phyloP scores from a whole-genome alignment of 768 basidiomycete genomes.

The Amanita exitialis region DNA sequence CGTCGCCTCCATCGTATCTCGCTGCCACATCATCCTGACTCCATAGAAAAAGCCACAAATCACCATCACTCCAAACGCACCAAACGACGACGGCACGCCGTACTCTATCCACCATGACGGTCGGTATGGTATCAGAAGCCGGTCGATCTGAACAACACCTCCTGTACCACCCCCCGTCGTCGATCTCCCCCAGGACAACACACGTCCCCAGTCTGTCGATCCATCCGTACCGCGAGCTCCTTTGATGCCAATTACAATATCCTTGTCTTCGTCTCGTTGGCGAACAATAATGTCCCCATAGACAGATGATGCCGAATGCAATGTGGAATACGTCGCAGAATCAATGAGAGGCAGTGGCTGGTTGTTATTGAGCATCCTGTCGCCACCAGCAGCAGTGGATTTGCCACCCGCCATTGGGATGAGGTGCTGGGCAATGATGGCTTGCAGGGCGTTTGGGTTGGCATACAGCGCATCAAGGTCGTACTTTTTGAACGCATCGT shows the following conservation, averaged over 20 bases:
- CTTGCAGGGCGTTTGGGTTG: conserved; percentile 40
- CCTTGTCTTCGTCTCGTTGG: conserved; percentile 31
- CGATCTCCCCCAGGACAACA: conserved; percentile 68
- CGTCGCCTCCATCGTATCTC: conserved; percentile 74
- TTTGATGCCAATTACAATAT: conserved; percentile 64
- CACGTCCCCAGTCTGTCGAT: conserved; percentile 51
- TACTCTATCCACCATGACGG: conserved; percentile 81
- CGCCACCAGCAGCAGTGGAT: background rate
- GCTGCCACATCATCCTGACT: conserved; percentile 60
- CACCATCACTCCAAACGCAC: conserved; percentile 42
- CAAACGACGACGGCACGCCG: conserved; percentile 58
- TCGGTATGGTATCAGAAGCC: conserved; percentile 73
- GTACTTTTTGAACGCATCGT: conserved; percentile 82
- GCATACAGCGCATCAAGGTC: conserved; percentile 71
- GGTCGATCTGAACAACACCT: conserved; percentile 84
- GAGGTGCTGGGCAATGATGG: conserved; percentile 69
- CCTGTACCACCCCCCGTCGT: conserved; percentile 67
- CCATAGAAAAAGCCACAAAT: conserved; percentile 68
- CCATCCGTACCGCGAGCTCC: conserved; percentile 60
- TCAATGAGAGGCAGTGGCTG: conserved; percentile 66
- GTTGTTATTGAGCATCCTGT: conserved; percentile 45
- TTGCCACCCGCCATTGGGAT: conserved; percentile 36
- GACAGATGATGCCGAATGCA: conserved; percentile 52
- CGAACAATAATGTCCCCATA: conserved; percentile 86
- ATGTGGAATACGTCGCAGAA: conserved; percentile 63